Evolutionary conservation across 345 rosid genomes (phyloP), one percentile per base, ranked within the genome.

Genomic region (Syzygium aqueum): DNA sequence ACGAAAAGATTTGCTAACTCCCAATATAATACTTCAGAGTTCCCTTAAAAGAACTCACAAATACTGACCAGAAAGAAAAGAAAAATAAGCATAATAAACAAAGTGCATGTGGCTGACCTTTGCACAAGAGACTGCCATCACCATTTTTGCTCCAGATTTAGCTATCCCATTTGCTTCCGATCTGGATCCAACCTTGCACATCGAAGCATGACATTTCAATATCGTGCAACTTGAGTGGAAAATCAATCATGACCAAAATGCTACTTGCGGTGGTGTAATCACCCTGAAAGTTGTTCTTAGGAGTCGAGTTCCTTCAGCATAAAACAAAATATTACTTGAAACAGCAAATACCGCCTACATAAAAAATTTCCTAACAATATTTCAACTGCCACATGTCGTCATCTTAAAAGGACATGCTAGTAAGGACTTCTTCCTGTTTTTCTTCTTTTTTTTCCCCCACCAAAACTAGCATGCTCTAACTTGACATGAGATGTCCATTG

Each of bases 91-190:
- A 33, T 33, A 84, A 49, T 27, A n/a, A 25, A 85, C 30, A 77
- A 80, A 49, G 51, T 43, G 54, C 33, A 37, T 52, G 37, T n/a
- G 63, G 89, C 90, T 37, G 85, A 96, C 98, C 98, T 95, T 96
- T 61, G 98, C 98, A 91, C 98, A 95, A 82, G 98, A 95, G 89
- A 97, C 98, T 89, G 99, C 99, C 99, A 96, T 96, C 89, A 97
- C 99, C 98, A 96, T 94, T 93, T 97, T 97, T 21, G 98, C 99
- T 88, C 98, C 99, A 51, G 99, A 91, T 94, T 96, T 97, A 86
- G 99, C 99, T 88, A 97, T 97, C 80, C 99, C 99, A 88, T 91
- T 95, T 87, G 98, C 98, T 93, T 97, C 99, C 46, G 99, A 94
- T 93, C 94, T 94, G 90, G 99, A 96, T 51, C 99, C 99, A 89